A percentile compares a stretch with the other conserved stretches of the same genome.
These are phyloP conservation scores for Camellia granthamiana DNA, from an alignment of 148 eudicot genomes.

Conservation along the genomic window DNA sequence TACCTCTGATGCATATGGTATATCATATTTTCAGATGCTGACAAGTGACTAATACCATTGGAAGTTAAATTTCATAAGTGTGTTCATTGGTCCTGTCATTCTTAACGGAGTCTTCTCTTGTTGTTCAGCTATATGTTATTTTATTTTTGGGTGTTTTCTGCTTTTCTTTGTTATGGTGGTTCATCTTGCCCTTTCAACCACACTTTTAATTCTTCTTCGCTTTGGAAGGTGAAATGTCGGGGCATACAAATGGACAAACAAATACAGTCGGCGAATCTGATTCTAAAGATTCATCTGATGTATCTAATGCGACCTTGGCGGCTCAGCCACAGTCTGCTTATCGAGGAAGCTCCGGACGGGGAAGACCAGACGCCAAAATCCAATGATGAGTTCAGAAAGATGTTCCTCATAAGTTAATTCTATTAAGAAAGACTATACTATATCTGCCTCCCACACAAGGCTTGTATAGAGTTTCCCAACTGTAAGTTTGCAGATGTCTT, in stretches of 20 bases:
- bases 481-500: background rate
- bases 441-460: background rate
- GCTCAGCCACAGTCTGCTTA: constrained; percentile 16
- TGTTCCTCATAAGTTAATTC: constrained; percentile 45
- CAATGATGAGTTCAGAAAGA: constrained; percentile 79
- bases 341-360: constrained; percentile 28
- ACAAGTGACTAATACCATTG: background rate
- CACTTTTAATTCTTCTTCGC: background rate
- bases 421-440: background rate
- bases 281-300: constrained; percentile 21
- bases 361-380: constrained; percentile 73
- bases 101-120: background rate
- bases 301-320: constrained; percentile 6
- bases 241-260: constrained; percentile 7
- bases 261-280: constrained; percentile 15
- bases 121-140: background rate
- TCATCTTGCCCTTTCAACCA: background rate
- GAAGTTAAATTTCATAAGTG: constrained; percentile 1
- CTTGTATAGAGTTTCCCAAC: background rate
- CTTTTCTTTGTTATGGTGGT: background rate
- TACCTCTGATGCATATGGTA: background rate
- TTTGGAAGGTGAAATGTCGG: constrained; percentile 8
- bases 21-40: background rate
- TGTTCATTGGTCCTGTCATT: background rate
- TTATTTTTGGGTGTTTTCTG: background rate